Base-by-base conservation (phyloP, 2,329 filamentous ascomycete species). In the Grosmannia serpens region DNA sequence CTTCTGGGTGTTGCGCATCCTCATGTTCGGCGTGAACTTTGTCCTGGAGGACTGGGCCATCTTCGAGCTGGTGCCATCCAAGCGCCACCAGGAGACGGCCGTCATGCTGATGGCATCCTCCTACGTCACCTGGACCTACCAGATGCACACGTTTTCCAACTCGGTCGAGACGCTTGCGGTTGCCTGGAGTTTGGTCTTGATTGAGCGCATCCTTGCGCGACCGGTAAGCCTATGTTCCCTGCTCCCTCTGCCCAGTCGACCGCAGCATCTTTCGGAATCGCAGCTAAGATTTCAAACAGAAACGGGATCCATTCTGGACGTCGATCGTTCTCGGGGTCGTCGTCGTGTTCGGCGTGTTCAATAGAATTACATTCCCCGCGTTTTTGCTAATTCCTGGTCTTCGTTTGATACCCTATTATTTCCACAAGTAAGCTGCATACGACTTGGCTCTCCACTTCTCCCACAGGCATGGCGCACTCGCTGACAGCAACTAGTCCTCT, bases 61-160 rank as follows among this genome's bases (percentile, higher is more conserved):
- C 60, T 85, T 96, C 75, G 94, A 99, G 71, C 79, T 97, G 63
- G 85, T 96, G 58, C 84, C 85, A 62, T 87, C 87, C 46, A 84
- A 84, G 62, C 85, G 85, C 61, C 78, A 83, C 67, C 85, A 90
- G 62, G 83, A 83, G 65, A 77, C 87, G 58, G 89, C 91, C 11
- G 82, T 95, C 51, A 77, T 95, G 52, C 79, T 99, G 59, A 88
- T 96, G 61, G 91, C 92, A 52, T 97, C 92, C 31, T 96, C 91
- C 29, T 99, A 97, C 73, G 92, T 96, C 65, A 99, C 94, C 53
- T 99, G 94, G 92, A 96, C 92, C 51, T 96, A 92, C 74, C 94
- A 99, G 74, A 94, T 90, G 22, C 94, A 99, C 73, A 97, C 94
- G 15, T 97, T 99, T 71, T 97, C 92, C 62, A 99, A 99, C 74